phyloP scores from a whole-genome alignment of 108 stramenopile species.

The Conticribra weissflogii region DNA sequence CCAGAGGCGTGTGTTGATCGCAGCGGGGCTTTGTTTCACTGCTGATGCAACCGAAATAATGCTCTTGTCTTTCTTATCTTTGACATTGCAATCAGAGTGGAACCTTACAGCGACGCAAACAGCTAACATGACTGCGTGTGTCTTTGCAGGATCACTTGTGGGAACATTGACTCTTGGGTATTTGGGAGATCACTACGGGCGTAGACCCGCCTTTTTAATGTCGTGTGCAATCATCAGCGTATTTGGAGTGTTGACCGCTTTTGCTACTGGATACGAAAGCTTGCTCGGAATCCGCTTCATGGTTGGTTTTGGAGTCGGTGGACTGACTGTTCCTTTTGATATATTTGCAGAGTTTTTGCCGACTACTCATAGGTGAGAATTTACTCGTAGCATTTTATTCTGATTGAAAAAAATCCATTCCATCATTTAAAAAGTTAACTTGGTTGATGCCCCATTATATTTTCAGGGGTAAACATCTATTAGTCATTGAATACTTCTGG shows the following conservation, averaged over 20 bases:
- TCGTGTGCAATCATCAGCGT: conserved; percentile 59
- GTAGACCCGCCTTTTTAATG: conserved; percentile 74
- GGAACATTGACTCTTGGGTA: conserved; percentile 82
- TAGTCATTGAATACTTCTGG: conserved; percentile 86
- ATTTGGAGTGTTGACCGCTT: conserved; percentile 69
- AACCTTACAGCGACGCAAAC: conserved; percentile 58
- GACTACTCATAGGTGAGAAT: conserved; percentile 43
- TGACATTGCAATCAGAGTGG: conserved; percentile 75
- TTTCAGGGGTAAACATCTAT: conserved; percentile 59
- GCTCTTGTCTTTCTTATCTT: conserved; percentile 70
- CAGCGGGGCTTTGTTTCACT: conserved; percentile 85
- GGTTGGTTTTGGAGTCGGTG: conserved; percentile 86
- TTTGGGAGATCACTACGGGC: conserved; percentile 74
- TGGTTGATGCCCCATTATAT: conserved; percentile 2
- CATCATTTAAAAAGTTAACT: no score
- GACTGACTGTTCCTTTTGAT: conserved; percentile 81
- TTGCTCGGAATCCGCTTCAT: conserved; percentile 56
- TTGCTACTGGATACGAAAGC: conserved; percentile 40
- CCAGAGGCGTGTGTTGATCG: conserved; percentile 62
- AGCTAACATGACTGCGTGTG: conserved; percentile 61
- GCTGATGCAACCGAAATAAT: conserved; percentile 86
- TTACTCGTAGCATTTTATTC: no score
- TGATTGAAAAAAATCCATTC: no score
- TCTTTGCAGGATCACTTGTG: conserved; percentile 79
- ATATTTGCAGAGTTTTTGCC: conserved; percentile 82